These are phyloP conservation scores for Cladophialophora bantiana DNA, from an alignment of 2,329 filamentous ascomycete species.

Conservation along the genomic window DNA sequence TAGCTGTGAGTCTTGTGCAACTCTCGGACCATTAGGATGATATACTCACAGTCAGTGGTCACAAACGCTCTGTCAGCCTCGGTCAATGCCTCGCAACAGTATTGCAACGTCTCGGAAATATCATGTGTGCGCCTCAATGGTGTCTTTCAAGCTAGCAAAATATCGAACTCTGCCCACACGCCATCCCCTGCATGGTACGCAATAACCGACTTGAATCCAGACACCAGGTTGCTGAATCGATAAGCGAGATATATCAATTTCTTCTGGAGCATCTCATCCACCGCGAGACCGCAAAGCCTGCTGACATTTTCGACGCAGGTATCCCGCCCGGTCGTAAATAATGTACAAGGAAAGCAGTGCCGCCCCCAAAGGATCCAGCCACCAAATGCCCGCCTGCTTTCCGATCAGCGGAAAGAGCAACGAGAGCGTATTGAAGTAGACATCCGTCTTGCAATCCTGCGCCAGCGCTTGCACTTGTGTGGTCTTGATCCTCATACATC, in stretches of 20 bases:
- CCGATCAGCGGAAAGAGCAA: conserved; percentile 69
- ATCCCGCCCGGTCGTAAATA: conserved; percentile 71
- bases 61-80: conserved; percentile 63
- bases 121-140: conserved; percentile 63
- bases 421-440: conserved; percentile 69
- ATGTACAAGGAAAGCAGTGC: conserved; percentile 70
- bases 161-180: conserved; percentile 68
- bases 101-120: conserved; percentile 68
- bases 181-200: conserved; percentile 70
- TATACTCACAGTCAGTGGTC: conserved; percentile 56
- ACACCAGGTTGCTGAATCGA: conserved; percentile 61
- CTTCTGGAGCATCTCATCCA: conserved; percentile 58
- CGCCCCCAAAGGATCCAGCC: conserved; percentile 70
- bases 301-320: conserved; percentile 68
- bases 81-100: conserved; percentile 58
- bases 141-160: conserved; percentile 63
- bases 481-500: conserved; percentile 66
- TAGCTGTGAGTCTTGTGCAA: neutral
- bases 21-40: neutral
- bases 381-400: conserved; percentile 66
- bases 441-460: conserved; percentile 70
- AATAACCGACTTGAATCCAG: conserved; percentile 62
- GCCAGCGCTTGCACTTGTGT: conserved; percentile 69
- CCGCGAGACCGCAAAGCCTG: conserved; percentile 65
- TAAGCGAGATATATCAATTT: conserved; percentile 68